These are phyloP conservation scores for Neonothopanus nambi DNA, from an alignment of 1,284 basidiomycete genomes.

Conservation along the genomic window DNA sequence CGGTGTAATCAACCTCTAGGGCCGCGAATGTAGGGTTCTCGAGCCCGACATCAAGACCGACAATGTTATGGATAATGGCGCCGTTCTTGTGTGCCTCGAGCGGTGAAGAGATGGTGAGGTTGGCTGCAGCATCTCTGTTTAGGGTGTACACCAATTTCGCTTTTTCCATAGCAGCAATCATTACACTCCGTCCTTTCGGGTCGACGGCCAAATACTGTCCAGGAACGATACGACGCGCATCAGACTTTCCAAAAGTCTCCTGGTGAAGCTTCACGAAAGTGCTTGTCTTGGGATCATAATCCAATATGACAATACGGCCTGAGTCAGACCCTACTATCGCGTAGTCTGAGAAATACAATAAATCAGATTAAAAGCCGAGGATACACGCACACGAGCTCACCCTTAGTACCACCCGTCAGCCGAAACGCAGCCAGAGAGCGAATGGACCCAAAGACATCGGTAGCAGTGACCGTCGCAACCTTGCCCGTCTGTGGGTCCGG, in stretches of 20 bases:
- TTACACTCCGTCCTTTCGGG: conserved; percentile 91
- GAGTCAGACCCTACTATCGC: conserved; percentile 95
- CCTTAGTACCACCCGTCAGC: conserved; percentile 93
- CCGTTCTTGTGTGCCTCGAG: conserved; percentile 93
- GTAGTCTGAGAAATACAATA: conserved; percentile 74
- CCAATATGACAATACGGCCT: conserved; percentile 88
- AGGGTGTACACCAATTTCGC: conserved; percentile 94
- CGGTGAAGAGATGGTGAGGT: conserved; percentile 93
- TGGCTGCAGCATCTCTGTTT: conserved; percentile 91
- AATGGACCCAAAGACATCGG: conserved; percentile 89
- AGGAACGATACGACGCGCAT: conserved; percentile 88
- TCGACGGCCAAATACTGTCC: conserved; percentile 94
- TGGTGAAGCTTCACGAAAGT: conserved; percentile 91
- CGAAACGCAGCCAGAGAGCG: conserved; percentile 87
- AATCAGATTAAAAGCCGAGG: conserved; percentile 39
- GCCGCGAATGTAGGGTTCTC: conserved; percentile 96
- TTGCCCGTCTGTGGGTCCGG: conserved; percentile 89
- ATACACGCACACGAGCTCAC: conserved; percentile 72
- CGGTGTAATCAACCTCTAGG: conserved; percentile 91
- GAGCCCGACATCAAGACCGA: conserved; percentile 93
- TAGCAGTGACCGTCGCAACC: conserved; percentile 75
- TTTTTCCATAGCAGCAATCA: conserved; percentile 89
- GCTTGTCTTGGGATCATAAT: conserved; percentile 86
- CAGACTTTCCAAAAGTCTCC: conserved; percentile 94
- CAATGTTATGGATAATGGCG: conserved; percentile 89